Evolutionary conservation across 768 basidiomycete species (phyloP).

Genomic region (Harrya chromipes): DNA sequence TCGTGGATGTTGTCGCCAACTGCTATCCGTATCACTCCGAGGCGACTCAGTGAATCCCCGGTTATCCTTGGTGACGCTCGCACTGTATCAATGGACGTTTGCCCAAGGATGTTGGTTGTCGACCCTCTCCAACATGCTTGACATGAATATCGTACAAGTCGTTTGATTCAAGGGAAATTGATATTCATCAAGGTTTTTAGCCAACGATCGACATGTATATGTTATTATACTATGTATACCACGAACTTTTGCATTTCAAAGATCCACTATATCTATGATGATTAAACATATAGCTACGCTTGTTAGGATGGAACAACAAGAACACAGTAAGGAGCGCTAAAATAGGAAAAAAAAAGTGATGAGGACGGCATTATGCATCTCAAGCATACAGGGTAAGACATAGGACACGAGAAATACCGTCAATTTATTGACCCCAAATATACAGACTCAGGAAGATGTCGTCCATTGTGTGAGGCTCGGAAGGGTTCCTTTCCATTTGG

Average conservation of each 20-base stretch:
- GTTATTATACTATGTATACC: neutral
- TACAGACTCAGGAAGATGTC: conserved; percentile 19
- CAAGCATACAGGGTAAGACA: conserved; percentile 12
- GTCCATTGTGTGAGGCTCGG: conserved; percentile 34
- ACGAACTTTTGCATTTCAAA: neutral
- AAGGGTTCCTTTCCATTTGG: conserved; percentile 32
- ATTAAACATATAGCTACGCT: conserved; percentile 18
- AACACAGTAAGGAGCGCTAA: conserved; percentile 7
- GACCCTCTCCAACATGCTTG: too few relatives aligned
- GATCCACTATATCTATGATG: conserved; percentile 22
- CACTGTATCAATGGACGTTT: too few relatives aligned
- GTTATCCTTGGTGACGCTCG: too few relatives aligned
- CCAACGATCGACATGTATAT: too few relatives aligned
- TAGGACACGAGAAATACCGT: neutral
- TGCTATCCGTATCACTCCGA: too few relatives aligned
- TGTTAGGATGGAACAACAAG: conserved; percentile 6
- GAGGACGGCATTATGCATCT: conserved; percentile 5
- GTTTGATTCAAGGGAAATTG: too few relatives aligned
- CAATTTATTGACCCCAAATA: neutral
- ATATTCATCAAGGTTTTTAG: too few relatives aligned
- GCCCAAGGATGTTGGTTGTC: too few relatives aligned
- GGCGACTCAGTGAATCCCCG: too few relatives aligned
- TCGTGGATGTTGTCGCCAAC: too few relatives aligned
- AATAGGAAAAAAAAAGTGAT: neutral
- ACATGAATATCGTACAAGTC: too few relatives aligned